A percentile compares a stretch with the other conserved stretches of the same genome.
phyloP scores from a whole-genome alignment of 1,284 basidiomycete genomes.

The Ganoderma leucocontextum region DNA sequence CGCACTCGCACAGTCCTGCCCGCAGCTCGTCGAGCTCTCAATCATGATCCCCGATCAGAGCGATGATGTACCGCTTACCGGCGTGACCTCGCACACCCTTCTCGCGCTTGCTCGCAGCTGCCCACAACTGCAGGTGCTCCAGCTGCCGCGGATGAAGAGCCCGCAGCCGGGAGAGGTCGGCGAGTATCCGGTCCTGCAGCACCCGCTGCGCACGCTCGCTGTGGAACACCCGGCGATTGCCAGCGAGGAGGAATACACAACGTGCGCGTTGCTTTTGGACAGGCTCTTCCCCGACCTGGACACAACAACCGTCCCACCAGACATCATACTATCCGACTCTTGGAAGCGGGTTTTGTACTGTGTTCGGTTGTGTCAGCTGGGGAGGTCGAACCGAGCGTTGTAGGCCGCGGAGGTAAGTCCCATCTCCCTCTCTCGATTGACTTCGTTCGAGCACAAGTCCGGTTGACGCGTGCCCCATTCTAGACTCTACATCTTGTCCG shows the following conservation, averaged over 20 bases:
- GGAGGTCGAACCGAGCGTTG: not conserved
- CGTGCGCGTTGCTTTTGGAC: not conserved
- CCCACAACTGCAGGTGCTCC: not conserved
- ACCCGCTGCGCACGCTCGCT: not conserved
- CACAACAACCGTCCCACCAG: too few species aligned
- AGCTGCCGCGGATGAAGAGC: not conserved
- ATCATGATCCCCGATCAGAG: not conserved
- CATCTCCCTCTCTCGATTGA: too few species aligned
- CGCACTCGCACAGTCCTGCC: not conserved
- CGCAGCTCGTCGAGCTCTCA: not conserved
- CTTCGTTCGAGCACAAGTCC: too few species aligned
- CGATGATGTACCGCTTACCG: not conserved
- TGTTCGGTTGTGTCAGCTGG: not conserved
- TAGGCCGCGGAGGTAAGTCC: not conserved
- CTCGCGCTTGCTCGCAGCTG: not conserved
- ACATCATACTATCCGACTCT: not conserved
- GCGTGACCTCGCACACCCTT: not conserved
- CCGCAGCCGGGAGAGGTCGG: not conserved
- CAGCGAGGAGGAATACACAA: not conserved
- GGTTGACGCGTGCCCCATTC: not conserved
- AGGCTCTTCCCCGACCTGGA: constrained; percentile 1
- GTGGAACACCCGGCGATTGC: not conserved
- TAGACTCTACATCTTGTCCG: not conserved
- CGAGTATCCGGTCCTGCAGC: not conserved
- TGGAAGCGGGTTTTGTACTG: not conserved